These are phyloP conservation scores for Aureobasidium sp. DNA, from an alignment of 2,329 filamentous ascomycete genomes.

Conservation along the genomic window DNA sequence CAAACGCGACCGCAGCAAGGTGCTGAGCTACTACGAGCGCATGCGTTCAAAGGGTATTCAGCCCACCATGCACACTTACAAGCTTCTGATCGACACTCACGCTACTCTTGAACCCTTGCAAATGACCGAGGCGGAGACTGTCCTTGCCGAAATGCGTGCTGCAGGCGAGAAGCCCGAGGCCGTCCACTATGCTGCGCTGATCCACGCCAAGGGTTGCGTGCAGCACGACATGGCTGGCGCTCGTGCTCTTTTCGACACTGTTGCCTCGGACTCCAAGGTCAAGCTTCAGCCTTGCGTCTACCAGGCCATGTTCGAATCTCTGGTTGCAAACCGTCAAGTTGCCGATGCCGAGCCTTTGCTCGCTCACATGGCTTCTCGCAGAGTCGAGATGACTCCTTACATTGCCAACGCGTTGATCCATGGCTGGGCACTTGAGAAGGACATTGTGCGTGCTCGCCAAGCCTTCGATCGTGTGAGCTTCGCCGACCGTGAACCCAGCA, in stretches of 20 bases:
- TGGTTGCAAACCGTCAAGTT: slow-evolving; percentile 91
- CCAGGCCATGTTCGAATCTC: slow-evolving; percentile 92
- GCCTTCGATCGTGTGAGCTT: slow-evolving; percentile 75
- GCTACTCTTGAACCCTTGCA: slow-evolving; percentile 88
- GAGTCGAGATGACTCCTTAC: slow-evolving; percentile 86
- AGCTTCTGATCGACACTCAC: slow-evolving; percentile 91
- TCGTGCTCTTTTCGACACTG: slow-evolving; percentile 71
- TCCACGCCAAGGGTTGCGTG: slow-evolving; percentile 92
- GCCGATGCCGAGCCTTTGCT: slow-evolving; percentile 68
- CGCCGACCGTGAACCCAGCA: slow-evolving; percentile 85
- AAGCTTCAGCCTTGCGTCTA: slow-evolving; percentile 79
- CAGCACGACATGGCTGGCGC: slow-evolving; percentile 85
- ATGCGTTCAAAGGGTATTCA: slow-evolving; percentile 84
- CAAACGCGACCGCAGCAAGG: slow-evolving; percentile 92
- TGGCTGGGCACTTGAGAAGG: slow-evolving; percentile 81
- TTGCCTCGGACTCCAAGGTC: slow-evolving; percentile 61
- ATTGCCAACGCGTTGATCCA: slow-evolving; percentile 98
- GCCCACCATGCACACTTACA: slow-evolving; percentile 93
- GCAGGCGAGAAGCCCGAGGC: slow-evolving; percentile 74
- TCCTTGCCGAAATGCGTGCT: slow-evolving; percentile 70
- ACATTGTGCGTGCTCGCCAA: slow-evolving; percentile 68
- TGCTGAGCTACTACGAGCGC: slow-evolving; percentile 87
- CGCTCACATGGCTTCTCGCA: slow-evolving; percentile 62
- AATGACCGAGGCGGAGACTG: slow-evolving; percentile 77
- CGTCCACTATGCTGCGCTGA: slow-evolving; percentile 90